These are phyloP conservation scores for Crithidia thermophila DNA, from an alignment of 208 protist species.

Conservation along the genomic window DNA sequence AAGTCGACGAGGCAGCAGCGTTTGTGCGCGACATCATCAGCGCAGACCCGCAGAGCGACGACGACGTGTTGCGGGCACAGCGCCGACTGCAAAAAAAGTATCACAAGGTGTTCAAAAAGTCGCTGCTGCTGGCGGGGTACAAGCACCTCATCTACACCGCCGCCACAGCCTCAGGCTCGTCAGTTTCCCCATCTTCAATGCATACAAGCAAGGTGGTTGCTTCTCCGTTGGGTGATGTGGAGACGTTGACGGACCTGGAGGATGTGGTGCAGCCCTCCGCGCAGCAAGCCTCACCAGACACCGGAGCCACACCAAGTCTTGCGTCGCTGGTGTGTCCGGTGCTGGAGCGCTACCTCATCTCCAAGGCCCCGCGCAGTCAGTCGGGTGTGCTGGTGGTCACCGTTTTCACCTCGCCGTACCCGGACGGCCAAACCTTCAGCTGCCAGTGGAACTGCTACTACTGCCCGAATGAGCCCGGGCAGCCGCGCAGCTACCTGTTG, in stretches of 20 bases:
- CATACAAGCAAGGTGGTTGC: too few species aligned
- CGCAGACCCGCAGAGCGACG: constrained; percentile 29
- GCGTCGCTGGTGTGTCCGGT: constrained; percentile 17
- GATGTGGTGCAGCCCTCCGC: constrained; percentile 18
- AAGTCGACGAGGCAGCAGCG: constrained; percentile 42
- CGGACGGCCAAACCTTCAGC: constrained; percentile 83
- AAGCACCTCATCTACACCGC: constrained; percentile 42
- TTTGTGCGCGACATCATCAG: constrained; percentile 61
- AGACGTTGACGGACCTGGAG: constrained; percentile 29
- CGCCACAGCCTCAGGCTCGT: neutral
- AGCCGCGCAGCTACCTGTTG: constrained; percentile 91
- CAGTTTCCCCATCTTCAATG: too few species aligned
- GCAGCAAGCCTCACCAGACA: neutral
- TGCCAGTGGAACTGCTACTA: constrained; percentile 95
- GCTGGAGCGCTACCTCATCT: constrained; percentile 74
- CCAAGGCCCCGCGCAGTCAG: constrained; percentile 86
- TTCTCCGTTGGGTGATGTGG: too few species aligned
- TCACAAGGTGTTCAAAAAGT: constrained; percentile 71
- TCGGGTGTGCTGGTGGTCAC: constrained; percentile 93
- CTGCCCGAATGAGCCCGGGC: constrained; percentile 90
- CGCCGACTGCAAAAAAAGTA: constrained; percentile 72
- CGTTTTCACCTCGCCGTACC: constrained; percentile 91
- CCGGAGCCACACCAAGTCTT: neutral
- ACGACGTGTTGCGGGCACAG: constrained; percentile 47
- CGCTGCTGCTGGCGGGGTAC: constrained; percentile 81